Evolutionary conservation across 2,329 filamentous ascomycete genomes (phyloP), one percentile per base, ranked within the genome.

Genomic region (Aspergillus jensenii): DNA sequence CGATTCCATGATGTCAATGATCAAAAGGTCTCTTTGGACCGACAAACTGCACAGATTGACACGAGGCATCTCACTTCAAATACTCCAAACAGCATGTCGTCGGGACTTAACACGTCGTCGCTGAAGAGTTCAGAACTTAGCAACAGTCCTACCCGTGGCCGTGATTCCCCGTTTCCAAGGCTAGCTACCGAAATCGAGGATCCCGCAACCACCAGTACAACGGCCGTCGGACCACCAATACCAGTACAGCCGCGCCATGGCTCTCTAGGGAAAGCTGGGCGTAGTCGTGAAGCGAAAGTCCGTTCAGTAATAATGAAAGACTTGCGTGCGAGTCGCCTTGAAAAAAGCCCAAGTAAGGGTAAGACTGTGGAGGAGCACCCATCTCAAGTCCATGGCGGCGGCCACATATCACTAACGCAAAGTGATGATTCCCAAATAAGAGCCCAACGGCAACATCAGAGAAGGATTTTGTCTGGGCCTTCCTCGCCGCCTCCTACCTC

Each of bases 301-400:
- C 67, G 62, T 59, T 68, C 67, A 2, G 46, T 71, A 27, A 67
- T 65, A 27, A 63, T 68, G 60, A 68, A 65, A 49, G 70, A 72
- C 53, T 59, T 72, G 35, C 63, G 62, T n/a, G 59, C 58, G 25
- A 67, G 62, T 31, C 68, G 69, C 21, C 50, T 62, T n/a, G 40
- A 60, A 12, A 63, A 62, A 23, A 55, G 46, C 3, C 45, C 57
- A 11, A 57, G 58, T 4, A 59, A 56, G 7, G 37, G 19, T 25
- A 31, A 40, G 21, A 25, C 51, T 6, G 44, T 35, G 27, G 61
- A 50, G 50, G 37, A 41, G 23, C 49, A 39, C 5, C 17, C 37
- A 17, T 23, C 46, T 23, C 46, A 45, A 19, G 14, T 21, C 21
- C 59, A 41, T 6, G 45, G n/a, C 15, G 25, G n/a, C 43, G 41